Evolutionary conservation across 2,329 filamentous ascomycete species (phyloP).

Genomic region (Dactylella cylindrospora): DNA sequence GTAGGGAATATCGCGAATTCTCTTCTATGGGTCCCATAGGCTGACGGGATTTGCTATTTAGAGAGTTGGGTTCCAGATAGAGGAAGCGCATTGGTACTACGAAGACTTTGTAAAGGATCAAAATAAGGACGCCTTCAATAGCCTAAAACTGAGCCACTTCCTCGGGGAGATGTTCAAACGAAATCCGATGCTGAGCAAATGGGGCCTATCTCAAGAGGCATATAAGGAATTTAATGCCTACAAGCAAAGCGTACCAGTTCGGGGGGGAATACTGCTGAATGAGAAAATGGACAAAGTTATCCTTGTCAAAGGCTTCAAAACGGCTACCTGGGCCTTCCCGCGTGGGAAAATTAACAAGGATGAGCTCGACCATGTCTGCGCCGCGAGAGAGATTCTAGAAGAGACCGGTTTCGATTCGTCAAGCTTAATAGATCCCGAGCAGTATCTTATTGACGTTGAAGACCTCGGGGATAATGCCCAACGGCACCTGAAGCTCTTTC

Average conservation of each 20-base stretch:
- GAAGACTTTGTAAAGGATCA: slow-evolving; percentile 96
- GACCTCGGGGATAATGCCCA: slow-evolving; percentile 66
- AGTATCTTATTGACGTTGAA: slow-evolving; percentile 70
- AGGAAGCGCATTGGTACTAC: slow-evolving; percentile 99
- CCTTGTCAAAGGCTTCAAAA: slow-evolving; percentile 97
- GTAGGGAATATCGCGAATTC: neutral
- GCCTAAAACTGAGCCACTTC: slow-evolving; percentile 74
- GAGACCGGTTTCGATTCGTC: slow-evolving; percentile 92
- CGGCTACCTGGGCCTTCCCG: slow-evolving; percentile 95
- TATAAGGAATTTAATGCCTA: slow-evolving; percentile 92
- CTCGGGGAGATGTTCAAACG: slow-evolving; percentile 90
- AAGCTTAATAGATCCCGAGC: slow-evolving; percentile 68
- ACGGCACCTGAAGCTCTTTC: slow-evolving; percentile 88
- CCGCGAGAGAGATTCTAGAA: slow-evolving; percentile 90
- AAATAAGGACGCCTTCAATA: slow-evolving; percentile 71
- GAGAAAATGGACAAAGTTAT: slow-evolving; percentile 90
- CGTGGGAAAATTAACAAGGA: slow-evolving; percentile 98
- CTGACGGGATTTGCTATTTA: slow-evolving; percentile 15
- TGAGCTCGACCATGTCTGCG: slow-evolving; percentile 89
- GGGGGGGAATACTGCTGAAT: slow-evolving; percentile 91
- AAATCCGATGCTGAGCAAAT: slow-evolving; percentile 70
- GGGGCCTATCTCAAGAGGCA: slow-evolving; percentile 73
- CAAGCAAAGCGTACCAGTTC: slow-evolving; percentile 90
- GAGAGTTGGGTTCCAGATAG: slow-evolving; percentile 96
- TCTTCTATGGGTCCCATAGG: no score